Evolutionary conservation across 257 asterid genomes (phyloP).

Genomic region (Solanum ossicruentum): DNA sequence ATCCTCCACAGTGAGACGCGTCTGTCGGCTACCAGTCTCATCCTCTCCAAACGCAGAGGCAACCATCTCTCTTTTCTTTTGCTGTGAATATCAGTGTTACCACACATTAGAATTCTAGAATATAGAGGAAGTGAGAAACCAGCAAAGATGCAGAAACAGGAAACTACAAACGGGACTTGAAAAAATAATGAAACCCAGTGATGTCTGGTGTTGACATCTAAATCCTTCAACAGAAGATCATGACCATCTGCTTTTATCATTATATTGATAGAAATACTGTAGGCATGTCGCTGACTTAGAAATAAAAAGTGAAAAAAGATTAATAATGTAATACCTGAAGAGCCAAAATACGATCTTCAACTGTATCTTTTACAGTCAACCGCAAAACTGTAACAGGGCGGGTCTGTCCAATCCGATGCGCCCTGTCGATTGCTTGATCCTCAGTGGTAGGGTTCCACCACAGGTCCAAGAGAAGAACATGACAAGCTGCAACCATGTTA

Average conservation of each 20-base stretch:
- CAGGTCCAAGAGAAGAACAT: constrained; percentile 83
- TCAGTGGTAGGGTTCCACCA: constrained; percentile 99
- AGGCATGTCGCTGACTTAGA: not conserved
- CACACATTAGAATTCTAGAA: not conserved
- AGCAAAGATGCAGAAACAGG: not conserved
- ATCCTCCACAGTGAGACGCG: constrained; percentile 83
- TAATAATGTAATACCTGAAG: constrained; percentile 51
- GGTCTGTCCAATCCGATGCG: constrained; percentile 93
- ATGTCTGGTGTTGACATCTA: not conserved
- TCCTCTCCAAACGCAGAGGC: constrained; percentile 95
- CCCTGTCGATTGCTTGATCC: constrained; percentile 97
- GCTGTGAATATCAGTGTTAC: constrained; percentile 24
- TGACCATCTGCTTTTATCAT: not conserved
- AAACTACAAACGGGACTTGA: not conserved
- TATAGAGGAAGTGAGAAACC: not conserved
- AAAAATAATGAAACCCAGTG: not conserved
- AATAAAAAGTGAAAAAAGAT: not conserved
- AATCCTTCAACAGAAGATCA: not conserved
- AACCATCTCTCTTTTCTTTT: constrained; percentile 91
- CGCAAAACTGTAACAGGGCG: constrained; percentile 92
- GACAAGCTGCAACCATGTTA: constrained; percentile 96
- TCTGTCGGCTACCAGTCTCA: constrained; percentile 55
- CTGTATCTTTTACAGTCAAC: constrained; percentile 86
- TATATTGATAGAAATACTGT: not conserved
- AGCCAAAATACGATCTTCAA: constrained; percentile 94